Evolutionary conservation across 345 rosid genomes (phyloP).

Genomic region (Euclidium syriacum): DNA sequence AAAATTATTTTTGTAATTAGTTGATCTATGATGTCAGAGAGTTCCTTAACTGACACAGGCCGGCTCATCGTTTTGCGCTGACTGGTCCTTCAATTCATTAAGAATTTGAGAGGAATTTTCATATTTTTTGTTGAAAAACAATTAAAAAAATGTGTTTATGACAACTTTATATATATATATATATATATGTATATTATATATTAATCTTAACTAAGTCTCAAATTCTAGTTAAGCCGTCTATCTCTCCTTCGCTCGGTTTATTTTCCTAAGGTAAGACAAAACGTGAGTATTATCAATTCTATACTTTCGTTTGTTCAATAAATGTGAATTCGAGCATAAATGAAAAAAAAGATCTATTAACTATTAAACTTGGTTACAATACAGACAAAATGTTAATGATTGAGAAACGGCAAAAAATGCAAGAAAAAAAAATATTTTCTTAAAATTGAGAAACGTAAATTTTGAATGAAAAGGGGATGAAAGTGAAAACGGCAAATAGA

Average conservation of each 20-base stretch:
- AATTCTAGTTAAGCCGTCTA: conserved; percentile 12
- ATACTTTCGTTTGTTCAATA: no score
- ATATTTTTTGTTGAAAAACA: no score
- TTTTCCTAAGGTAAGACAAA: conserved; percentile 14
- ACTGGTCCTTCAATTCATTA: no score
- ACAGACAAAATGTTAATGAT: conserved; percentile 12
- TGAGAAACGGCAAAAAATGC: conserved; percentile 17
- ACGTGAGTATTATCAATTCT: neutral
- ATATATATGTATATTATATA: no score
- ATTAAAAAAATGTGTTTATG: no score
- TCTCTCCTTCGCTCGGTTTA: conserved; percentile 2
- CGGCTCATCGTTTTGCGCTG: no score
- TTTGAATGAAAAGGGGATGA: neutral
- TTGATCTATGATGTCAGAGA: no score
- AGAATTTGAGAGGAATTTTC: no score
- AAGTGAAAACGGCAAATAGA: conserved; percentile 11
- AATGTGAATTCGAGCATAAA: neutral
- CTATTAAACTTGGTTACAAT: neutral
- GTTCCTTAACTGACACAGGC: no score
- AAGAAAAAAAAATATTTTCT: neutral
- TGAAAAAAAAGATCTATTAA: neutral
- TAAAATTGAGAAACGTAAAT: conserved; percentile 14
- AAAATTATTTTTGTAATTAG: no score
- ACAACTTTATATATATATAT: no score
- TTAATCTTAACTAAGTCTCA: neutral